phyloP scores from a whole-genome alignment of 2,329 filamentous ascomycete species.

The Fusarium sp. region DNA sequence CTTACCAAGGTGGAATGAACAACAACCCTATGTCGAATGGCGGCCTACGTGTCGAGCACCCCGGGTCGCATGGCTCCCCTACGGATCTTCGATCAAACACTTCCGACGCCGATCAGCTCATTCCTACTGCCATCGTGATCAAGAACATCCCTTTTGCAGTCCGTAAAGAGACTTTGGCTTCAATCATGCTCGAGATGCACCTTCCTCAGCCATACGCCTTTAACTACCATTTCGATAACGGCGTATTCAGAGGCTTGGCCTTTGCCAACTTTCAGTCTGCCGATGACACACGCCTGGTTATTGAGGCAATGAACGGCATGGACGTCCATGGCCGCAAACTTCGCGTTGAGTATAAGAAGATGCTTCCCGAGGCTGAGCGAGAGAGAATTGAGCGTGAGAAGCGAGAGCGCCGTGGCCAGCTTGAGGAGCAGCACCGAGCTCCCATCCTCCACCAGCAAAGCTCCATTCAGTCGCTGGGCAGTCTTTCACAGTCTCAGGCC shows the following conservation, averaged over 20 bases:
- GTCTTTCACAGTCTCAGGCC: constrained; percentile 72
- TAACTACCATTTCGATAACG: constrained; percentile 99
- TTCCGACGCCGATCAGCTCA: constrained; percentile 83
- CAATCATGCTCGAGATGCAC: constrained; percentile 93
- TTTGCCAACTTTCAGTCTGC: constrained; percentile 99
- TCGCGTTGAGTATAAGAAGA: constrained; percentile 99
- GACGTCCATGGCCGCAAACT: constrained; percentile 95
- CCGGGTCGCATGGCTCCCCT: constrained; percentile 57
- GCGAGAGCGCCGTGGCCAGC: constrained; percentile 92
- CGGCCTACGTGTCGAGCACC: constrained; percentile 60
- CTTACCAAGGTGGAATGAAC: constrained; percentile 54
- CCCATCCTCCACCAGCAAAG: constrained; percentile 84
- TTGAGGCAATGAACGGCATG: constrained; percentile 94
- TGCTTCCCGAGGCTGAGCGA: constrained; percentile 93
- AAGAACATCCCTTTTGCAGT: constrained; percentile 99
- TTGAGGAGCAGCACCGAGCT: constrained; percentile 94
- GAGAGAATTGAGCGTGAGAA: constrained; percentile 98
- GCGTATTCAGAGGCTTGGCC: constrained; percentile 93
- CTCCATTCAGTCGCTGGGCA: constrained; percentile 84
- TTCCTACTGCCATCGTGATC: constrained; percentile 98
- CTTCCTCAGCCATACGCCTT: constrained; percentile 97
- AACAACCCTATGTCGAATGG: constrained; percentile 56
- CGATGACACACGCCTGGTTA: constrained; percentile 92
- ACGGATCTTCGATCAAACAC: constrained; percentile 58
- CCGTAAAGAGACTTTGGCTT: constrained; percentile 94